Evolutionary conservation across 1,139 yeast genomes (phyloP).

Genomic region (Wickerhamomyces sp.): DNA sequence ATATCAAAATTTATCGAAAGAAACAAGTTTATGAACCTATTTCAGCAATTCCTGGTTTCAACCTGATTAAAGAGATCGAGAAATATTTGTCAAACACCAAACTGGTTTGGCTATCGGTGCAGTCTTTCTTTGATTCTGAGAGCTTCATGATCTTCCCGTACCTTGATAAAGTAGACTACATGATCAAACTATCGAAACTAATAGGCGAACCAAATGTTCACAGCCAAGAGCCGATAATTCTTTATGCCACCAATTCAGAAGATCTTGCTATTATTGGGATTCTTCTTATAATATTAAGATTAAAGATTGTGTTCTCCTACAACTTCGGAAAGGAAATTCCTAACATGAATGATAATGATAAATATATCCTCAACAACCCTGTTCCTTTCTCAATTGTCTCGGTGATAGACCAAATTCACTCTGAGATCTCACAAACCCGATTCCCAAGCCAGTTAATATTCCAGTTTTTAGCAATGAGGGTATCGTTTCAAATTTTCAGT

Average conservation of each 20-base stretch:
- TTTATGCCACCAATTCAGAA: slow-evolving; percentile 11
- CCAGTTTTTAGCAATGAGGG: slow-evolving; percentile 16
- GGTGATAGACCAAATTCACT: slow-evolving; percentile 10
- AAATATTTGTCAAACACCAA: slow-evolving; percentile 8
- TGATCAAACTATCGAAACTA: slow-evolving; percentile 6
- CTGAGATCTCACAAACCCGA: slow-evolving; percentile 12
- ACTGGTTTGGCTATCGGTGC: slow-evolving; percentile 21
- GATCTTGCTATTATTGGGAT: slow-evolving; percentile 18
- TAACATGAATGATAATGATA: slow-evolving; percentile 4
- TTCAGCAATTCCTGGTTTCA: background rate
- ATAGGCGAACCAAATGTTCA: slow-evolving; percentile 13
- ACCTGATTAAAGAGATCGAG: background rate
- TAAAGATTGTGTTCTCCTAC: slow-evolving; percentile 16
- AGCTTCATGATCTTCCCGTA: slow-evolving; percentile 15
- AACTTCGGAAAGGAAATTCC: slow-evolving; percentile 11
- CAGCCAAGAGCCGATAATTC: background rate
- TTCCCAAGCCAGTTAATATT: slow-evolving; percentile 13
- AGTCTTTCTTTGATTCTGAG: slow-evolving; percentile 20
- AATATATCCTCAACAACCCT: slow-evolving; percentile 16
- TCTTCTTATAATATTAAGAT: slow-evolving; percentile 18
- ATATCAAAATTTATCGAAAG: background rate
- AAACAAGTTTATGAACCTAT: background rate
- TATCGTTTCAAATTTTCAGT: slow-evolving; percentile 11
- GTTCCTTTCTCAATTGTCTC: slow-evolving; percentile 6
- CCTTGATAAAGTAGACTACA: slow-evolving; percentile 15